phyloP scores from a whole-genome alignment of 148 eudicot genomes.

The Amaranthus cruentus region DNA sequence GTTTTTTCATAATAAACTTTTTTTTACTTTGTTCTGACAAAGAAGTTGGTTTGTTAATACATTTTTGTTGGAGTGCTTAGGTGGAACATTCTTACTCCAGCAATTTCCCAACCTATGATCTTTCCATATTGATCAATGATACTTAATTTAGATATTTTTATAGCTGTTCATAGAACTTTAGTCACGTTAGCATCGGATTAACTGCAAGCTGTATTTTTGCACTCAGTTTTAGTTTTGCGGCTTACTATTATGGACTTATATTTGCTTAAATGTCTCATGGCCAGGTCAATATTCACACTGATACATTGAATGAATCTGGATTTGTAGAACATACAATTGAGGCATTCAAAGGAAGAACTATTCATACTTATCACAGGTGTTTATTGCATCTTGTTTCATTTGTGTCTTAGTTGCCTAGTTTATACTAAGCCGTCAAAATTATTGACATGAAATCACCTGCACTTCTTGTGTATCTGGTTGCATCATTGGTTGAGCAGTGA shows the following conservation, averaged over 20 bases:
- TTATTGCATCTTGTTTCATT: constrained; percentile 18
- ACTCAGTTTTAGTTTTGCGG: not conserved
- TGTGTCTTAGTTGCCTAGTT: not conserved
- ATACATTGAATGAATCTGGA: constrained; percentile 98
- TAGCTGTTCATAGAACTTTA: not conserved
- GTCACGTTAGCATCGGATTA: not conserved
- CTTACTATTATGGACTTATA: not conserved
- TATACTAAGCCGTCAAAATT: not conserved
- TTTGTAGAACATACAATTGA: constrained; percentile 93
- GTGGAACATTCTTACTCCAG: too few relatives aligned
- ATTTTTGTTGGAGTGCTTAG: too few relatives aligned
- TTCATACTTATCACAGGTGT: constrained; percentile 95
- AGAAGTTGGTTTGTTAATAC: too few relatives aligned
- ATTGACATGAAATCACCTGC: not conserved
- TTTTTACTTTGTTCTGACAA: too few relatives aligned
- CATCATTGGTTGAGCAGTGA: constrained; percentile 50
- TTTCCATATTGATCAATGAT: too few relatives aligned
- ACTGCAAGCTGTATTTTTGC: constrained; percentile 1
- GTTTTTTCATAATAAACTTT: too few relatives aligned
- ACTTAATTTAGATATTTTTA: too few relatives aligned
- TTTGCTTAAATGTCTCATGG: constrained; percentile 7
- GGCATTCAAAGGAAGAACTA: constrained; percentile 84
- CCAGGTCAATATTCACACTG: constrained; percentile 95
- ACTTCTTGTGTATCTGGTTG: not conserved
- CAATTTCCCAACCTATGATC: too few relatives aligned